A percentile compares a stretch with the other conserved stretches of the same genome.
Conservation (phyloP, 2,329 filamentous ascomycete species). For the Diatrype stigma region DNA sequence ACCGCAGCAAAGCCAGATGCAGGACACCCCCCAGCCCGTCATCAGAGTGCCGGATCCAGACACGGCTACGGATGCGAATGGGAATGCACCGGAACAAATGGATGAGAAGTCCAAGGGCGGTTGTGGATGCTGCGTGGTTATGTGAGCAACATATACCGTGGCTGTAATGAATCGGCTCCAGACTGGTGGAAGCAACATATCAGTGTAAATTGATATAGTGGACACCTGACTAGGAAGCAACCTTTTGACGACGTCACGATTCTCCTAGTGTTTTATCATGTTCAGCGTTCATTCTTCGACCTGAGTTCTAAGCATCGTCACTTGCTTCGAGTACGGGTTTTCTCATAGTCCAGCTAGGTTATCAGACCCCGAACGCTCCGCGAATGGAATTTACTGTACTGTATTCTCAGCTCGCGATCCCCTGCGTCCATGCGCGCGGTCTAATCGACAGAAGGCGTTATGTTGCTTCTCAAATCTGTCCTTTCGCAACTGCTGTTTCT, state of each 20-base stretch:
- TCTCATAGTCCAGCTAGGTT: no score
- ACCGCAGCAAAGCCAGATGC: constrained; percentile 35
- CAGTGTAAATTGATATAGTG: constrained; percentile 8
- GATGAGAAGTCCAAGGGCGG: constrained; percentile 52
- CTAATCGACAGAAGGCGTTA: no score
- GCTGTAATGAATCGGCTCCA: constrained; percentile 6
- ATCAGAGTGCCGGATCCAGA: constrained; percentile 42
- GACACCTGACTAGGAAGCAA: constrained; percentile 10
- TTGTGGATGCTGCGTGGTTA: constrained; percentile 70
- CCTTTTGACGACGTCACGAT: constrained; percentile 21
- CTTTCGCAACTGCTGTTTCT: no score
- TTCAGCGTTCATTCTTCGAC: constrained; percentile 16
- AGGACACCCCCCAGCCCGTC: constrained; percentile 33
- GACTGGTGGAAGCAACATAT: constrained; percentile 5
- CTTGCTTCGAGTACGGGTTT: no score
- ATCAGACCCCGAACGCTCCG: no score
- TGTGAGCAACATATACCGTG: constrained; percentile 47
- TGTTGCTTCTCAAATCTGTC: no score
- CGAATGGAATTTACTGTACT: no score
- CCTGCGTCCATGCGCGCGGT: no score
- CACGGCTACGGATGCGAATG: no score
- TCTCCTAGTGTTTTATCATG: constrained; percentile 10
- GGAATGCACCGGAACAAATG: constrained; percentile 44
- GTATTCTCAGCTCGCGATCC: no score
- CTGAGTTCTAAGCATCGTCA: no score